Evolutionary conservation across 192 early-diverging fungal species (phyloP).

Genomic region (Anaeromyces robustus): DNA sequence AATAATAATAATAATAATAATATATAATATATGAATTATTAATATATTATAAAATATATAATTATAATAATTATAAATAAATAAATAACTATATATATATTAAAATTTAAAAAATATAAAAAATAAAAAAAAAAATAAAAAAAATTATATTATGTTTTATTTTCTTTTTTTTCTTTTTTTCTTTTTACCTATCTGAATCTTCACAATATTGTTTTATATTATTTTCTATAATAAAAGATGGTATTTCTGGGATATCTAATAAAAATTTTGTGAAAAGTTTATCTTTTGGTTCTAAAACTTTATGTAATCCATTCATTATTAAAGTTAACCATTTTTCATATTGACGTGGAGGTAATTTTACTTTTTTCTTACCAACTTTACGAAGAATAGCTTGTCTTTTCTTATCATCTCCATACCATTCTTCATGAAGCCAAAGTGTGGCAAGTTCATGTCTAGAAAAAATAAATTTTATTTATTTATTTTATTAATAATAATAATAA

Average conservation of each 20-base stretch:
- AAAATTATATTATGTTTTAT: too few relatives aligned
- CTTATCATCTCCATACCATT: slow-evolving; percentile 19
- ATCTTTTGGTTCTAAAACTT: slow-evolving; percentile 51
- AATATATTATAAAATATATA: too few relatives aligned
- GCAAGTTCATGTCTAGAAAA: slow-evolving; percentile 41
- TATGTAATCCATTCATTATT: background rate
- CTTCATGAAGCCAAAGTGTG: slow-evolving; percentile 59
- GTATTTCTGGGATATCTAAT: slow-evolving; percentile 58
- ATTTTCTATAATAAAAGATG: slow-evolving; percentile 29
- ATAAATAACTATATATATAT: too few relatives aligned
- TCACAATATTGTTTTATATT: slow-evolving; percentile 49
- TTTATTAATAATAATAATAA: too few relatives aligned
- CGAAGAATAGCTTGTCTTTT: background rate
- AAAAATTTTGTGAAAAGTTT: slow-evolving; percentile 53
- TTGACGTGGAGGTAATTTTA: background rate
- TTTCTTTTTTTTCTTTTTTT: too few relatives aligned
- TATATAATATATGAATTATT: too few relatives aligned
- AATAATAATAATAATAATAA: too few relatives aligned
- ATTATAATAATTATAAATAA: too few relatives aligned
- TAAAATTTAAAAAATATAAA: too few relatives aligned
- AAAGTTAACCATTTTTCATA: background rate
- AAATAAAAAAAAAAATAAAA: too few relatives aligned
- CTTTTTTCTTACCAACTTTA: background rate
- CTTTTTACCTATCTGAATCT: slow-evolving; percentile 28
- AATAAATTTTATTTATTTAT: too few relatives aligned